These are phyloP conservation scores for Crassisporium funariophilum DNA, from an alignment of 768 basidiomycete genomes.

Conservation along the genomic window DNA sequence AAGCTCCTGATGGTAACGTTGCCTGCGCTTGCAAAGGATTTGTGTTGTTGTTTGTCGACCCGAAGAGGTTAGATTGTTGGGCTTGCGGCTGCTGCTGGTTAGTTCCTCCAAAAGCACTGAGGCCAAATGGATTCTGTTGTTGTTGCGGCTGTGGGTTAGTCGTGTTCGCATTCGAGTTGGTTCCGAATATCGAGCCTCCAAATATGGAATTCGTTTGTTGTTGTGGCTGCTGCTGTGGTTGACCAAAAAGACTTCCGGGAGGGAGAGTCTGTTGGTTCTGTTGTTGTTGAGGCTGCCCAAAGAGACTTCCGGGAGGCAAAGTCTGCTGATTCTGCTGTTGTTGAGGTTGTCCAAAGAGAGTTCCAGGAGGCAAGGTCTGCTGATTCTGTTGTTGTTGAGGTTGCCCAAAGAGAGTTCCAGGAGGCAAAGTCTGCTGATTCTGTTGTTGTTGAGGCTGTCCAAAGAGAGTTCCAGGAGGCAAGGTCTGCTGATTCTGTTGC, in stretches of 20 bases:
- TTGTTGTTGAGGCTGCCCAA: constrained; percentile 33
- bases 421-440: constrained; percentile 11
- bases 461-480: constrained; percentile 10
- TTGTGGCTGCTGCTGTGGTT: constrained; percentile 19
- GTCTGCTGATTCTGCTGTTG: constrained; percentile 32
- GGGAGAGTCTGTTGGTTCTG: constrained; percentile 18
- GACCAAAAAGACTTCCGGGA: constrained; percentile 9
- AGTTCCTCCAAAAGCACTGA: not conserved
- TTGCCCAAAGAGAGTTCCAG: constrained; percentile 28
- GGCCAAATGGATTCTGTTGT: constrained; percentile 12
- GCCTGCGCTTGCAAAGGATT: constrained; percentile 35
- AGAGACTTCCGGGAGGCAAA: constrained; percentile 26
- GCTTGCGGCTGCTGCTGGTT: constrained; percentile 27
- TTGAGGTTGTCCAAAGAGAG: constrained; percentile 32
- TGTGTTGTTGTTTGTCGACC: constrained; percentile 18
- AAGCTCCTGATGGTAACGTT: constrained; percentile 29
- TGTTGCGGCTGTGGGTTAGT: constrained; percentile 21
- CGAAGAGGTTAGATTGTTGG: constrained; percentile 26
- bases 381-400: constrained; percentile 28
- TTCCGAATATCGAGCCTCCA: constrained; percentile 26
- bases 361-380: constrained; percentile 22
- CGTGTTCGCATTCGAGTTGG: constrained; percentile 6
- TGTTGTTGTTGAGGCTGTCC: constrained; percentile 17
- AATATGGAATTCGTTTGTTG: constrained; percentile 18
- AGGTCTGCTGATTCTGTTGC: constrained; percentile 13